Conservation (phyloP, 2,329 filamentous ascomycete genomes). For the Diplodia seriata region DNA sequence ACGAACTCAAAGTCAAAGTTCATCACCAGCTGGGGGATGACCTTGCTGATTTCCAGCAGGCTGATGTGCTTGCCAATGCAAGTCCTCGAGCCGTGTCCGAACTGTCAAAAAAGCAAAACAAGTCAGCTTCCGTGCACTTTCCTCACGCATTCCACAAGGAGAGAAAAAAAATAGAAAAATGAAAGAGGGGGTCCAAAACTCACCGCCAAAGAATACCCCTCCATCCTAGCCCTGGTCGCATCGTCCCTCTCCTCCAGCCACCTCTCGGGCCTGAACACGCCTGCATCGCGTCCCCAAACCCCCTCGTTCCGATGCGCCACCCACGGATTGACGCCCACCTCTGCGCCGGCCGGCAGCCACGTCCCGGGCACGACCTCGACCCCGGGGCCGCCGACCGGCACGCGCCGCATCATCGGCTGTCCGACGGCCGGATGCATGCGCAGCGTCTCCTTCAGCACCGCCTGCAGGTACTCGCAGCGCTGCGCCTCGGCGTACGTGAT, state of each 20-base stretch:
- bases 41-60: constrained; percentile 34
- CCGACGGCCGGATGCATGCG: constrained; percentile 35
- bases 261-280: constrained; percentile 32
- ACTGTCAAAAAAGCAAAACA: constrained; percentile 18
- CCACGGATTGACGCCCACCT: constrained; percentile 46
- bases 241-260: constrained; percentile 29
- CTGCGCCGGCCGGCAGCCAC: constrained; percentile 37
- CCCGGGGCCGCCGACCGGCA: constrained; percentile 33
- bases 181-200: neutral
- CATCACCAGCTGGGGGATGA: constrained; percentile 34
- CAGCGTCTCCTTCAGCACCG: constrained; percentile 51
- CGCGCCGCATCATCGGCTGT: constrained; percentile 38
- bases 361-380: constrained; percentile 39
- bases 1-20: constrained; percentile 33
- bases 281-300: constrained; percentile 26
- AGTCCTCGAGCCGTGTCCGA: constrained; percentile 34
- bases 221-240: constrained; percentile 4
- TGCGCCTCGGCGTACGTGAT: constrained; percentile 14
- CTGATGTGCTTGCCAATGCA: constrained; percentile 35
- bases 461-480: constrained; percentile 42
- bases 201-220: constrained; percentile 13
- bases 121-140: neutral
- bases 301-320: constrained; percentile 34
- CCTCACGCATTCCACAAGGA: too few species aligned
- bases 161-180: too few species aligned